Conservation (phyloP, 306 rosid genomes). For the Medicago ruthenica region DNA sequence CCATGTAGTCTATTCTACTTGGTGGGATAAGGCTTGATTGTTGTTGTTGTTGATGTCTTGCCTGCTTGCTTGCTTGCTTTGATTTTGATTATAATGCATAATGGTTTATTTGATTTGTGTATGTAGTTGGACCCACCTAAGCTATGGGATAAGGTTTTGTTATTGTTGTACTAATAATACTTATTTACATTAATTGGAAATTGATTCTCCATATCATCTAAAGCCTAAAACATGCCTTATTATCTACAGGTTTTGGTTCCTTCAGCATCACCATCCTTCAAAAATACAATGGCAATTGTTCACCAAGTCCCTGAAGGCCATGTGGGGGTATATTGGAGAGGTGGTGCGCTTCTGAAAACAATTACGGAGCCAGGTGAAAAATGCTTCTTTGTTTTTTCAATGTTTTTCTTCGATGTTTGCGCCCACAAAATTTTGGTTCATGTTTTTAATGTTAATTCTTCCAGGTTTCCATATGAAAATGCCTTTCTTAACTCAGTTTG, state of each 20-base stretch:
- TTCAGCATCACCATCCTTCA: slow-evolving; percentile 51
- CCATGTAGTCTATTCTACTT: too few relatives aligned
- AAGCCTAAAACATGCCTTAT: slow-evolving; percentile 30
- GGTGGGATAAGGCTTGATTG: too few relatives aligned
- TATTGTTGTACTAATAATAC: neutral
- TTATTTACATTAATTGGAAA: slow-evolving; percentile 3
- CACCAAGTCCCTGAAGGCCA: slow-evolving; percentile 99
- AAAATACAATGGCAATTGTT: slow-evolving; percentile 59
- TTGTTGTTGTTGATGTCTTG: neutral
- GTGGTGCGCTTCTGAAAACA: slow-evolving; percentile 87
- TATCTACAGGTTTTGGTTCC: slow-evolving; percentile 63
- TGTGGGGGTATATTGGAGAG: slow-evolving; percentile 96
- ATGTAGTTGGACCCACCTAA: neutral
- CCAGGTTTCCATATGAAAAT: slow-evolving; percentile 90
- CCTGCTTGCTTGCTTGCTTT: slow-evolving; percentile 3
- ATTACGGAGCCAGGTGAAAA: slow-evolving; percentile 80
- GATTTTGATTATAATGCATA: neutral
- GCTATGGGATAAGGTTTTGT: neutral
- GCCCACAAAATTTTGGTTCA: slow-evolving; percentile 1
- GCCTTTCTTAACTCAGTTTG: slow-evolving; percentile 83
- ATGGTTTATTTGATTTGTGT: neutral
- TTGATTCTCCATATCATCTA: neutral
- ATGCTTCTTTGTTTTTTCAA: slow-evolving; percentile 1
- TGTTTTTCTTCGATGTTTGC: slow-evolving; percentile 2
- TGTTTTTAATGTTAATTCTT: slow-evolving; percentile 20